A percentile compares a stretch with the other conserved stretches of the same genome.
phyloP scores from a whole-genome alignment of 2,329 filamentous ascomycete genomes.

The Pseudocercospora crystallina region DNA sequence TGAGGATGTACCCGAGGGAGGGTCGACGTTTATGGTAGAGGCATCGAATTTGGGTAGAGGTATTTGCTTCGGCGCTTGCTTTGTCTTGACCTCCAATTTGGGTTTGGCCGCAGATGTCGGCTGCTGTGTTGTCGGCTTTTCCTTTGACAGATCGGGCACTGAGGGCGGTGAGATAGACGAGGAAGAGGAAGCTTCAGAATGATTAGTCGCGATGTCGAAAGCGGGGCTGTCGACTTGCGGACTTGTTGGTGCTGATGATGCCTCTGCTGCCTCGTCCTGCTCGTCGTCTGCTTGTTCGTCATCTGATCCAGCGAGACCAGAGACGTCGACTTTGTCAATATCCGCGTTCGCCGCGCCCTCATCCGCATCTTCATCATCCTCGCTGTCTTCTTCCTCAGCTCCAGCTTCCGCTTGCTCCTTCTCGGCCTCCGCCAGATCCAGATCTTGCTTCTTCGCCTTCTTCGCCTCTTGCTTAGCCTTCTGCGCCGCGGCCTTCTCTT shows the following conservation, averaged over 20 bases:
- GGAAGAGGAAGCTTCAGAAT: conserved; percentile 46
- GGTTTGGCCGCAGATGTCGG: conserved; percentile 14
- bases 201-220: conserved; percentile 39
- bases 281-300: conserved; percentile 24
- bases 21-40: conserved; percentile 12
- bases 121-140: conserved; percentile 10
- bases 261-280: conserved; percentile 32
- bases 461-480: conserved; percentile 42
- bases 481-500: conserved; percentile 43
- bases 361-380: conserved; percentile 22
- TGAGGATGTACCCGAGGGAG: conserved; percentile 31
- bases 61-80: conserved; percentile 34
- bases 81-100: conserved; percentile 25
- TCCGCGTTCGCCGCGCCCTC: conserved; percentile 28
- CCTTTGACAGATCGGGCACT: conserved; percentile 16
- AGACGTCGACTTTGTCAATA: conserved; percentile 35
- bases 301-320: conserved; percentile 29
- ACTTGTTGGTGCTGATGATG: conserved; percentile 38
- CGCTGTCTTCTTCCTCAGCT: conserved; percentile 28
- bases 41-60: conserved; percentile 17
- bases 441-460: conserved; percentile 35
- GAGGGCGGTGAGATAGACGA: conserved; percentile 46
- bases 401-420: conserved; percentile 32
- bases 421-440: conserved; percentile 23
- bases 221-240: conserved; percentile 41